phyloP scores from a whole-genome alignment of 306 rosid species.

The Cicer judaicum region DNA sequence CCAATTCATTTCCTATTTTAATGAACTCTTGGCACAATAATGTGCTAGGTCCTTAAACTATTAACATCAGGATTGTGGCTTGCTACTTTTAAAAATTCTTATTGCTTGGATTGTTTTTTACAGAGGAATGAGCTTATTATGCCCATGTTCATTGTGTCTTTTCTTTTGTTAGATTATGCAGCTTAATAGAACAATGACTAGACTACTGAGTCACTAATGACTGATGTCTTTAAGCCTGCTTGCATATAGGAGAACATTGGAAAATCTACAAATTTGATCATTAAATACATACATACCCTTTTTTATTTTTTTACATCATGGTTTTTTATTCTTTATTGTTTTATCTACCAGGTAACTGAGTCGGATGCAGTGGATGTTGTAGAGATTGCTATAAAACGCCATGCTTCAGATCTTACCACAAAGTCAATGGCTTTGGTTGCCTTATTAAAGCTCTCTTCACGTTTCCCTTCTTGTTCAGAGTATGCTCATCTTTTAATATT shows the following conservation, averaged over 20 bases:
- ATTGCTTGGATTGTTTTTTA: slow-evolving; percentile 35
- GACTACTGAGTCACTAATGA: slow-evolving; percentile 16
- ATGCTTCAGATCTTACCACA: slow-evolving; percentile 76
- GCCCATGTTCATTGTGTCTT: slow-evolving; percentile 1
- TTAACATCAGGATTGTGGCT: slow-evolving; percentile 24
- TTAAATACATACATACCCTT: slow-evolving; percentile 11
- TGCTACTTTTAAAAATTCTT: slow-evolving; percentile 27
- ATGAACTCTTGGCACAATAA: slow-evolving; percentile 32
- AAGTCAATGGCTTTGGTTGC: slow-evolving; percentile 93
- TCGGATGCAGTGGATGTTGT: slow-evolving; percentile 80
- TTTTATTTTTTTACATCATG: not conserved
- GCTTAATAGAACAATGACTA: slow-evolving; percentile 24
- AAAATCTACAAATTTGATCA: slow-evolving; percentile 5
- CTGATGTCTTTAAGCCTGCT: slow-evolving; percentile 33
- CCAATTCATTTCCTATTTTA: slow-evolving; percentile 12
- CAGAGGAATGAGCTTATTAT: slow-evolving; percentile 32
- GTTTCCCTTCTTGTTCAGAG: slow-evolving; percentile 97
- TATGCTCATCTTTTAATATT: slow-evolving; percentile 49
- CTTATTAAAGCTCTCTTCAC: slow-evolving; percentile 90
- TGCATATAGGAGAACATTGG: slow-evolving; percentile 11
- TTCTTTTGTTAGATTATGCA: slow-evolving; percentile 14
- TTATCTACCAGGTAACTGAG: slow-evolving; percentile 78
- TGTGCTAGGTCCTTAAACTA: slow-evolving; percentile 30
- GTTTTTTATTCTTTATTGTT: slow-evolving; percentile 17
- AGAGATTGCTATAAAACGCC: slow-evolving; percentile 76